phyloP scores from a whole-genome alignment of 177 flowering plant genomes.

The Vitis hybrid region DNA sequence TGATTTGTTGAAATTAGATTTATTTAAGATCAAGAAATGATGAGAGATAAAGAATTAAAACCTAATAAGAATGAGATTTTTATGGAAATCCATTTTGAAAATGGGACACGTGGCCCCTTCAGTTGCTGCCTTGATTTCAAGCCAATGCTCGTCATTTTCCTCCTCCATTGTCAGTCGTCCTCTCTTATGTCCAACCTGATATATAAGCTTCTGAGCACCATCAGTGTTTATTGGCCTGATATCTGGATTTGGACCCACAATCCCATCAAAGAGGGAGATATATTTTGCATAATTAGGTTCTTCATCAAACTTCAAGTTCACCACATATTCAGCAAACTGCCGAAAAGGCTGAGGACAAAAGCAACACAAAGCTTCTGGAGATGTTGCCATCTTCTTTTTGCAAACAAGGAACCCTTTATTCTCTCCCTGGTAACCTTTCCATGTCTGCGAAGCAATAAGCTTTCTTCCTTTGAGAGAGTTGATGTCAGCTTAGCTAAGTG shows the following conservation, averaged over 20 bases:
- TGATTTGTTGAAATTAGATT: too few relatives aligned
- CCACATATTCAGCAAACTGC: conserved; percentile 74
- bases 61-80: too few relatives aligned
- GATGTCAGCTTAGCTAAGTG: too few relatives aligned
- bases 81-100: too few relatives aligned
- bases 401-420: conserved; percentile 85
- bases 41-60: too few relatives aligned
- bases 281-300: conserved; percentile 57
- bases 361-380: conserved; percentile 73
- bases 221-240: conserved; percentile 83
- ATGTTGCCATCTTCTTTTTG: conserved; percentile 90
- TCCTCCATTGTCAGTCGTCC: conserved; percentile 38
- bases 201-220: conserved; percentile 86
- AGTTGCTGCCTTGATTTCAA: too few relatives aligned
- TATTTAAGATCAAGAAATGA: too few relatives aligned
- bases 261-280: conserved; percentile 39
- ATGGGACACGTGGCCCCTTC: too few relatives aligned
- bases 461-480: too few relatives aligned
- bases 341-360: conserved; percentile 76
- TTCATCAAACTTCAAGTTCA: conserved; percentile 86
- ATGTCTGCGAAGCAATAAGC: too few relatives aligned
- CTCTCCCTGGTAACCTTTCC: too few relatives aligned
- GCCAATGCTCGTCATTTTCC: conserved; percentile 14
- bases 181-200: conserved; percentile 89
- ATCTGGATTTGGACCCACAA: conserved; percentile 78